Percentiles rank a stretch among this genome's conserved stretches.
Conservation (phyloP, 2,329 filamentous ascomycete genomes). For the Coniochaeta ligniaria region DNA sequence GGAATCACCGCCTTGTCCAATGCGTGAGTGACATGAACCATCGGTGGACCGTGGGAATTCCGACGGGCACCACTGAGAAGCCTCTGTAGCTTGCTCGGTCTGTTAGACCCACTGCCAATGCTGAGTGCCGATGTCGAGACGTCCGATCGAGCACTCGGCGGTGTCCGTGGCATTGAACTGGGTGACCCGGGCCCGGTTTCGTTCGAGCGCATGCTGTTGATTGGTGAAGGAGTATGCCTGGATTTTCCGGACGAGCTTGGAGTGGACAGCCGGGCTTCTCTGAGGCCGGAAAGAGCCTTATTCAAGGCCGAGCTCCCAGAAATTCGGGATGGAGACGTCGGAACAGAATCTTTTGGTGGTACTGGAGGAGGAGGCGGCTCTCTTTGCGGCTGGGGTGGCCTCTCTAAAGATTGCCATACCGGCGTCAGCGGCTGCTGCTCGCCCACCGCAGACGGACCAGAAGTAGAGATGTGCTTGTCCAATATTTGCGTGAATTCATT, state of each 20-base stretch:
- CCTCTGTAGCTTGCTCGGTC: slow-evolving; percentile 29
- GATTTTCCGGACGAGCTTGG: slow-evolving; percentile 7
- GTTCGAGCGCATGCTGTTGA: slow-evolving; percentile 9
- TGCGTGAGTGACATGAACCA: slow-evolving; percentile 24
- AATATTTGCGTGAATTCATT: slow-evolving; percentile 13
- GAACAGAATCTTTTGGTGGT: slow-evolving; percentile 24
- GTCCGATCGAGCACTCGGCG: slow-evolving; percentile 18
- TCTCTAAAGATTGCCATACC: not conserved
- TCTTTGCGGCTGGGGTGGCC: slow-evolving; percentile 5
- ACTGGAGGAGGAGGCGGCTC: slow-evolving; percentile 24
- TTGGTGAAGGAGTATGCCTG: slow-evolving; percentile 13
- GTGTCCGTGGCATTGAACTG: slow-evolving; percentile 17
- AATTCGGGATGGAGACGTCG: slow-evolving; percentile 3
- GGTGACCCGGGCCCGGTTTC: slow-evolving; percentile 13
- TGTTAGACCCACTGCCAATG: slow-evolving; percentile 26
- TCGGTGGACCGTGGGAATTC: slow-evolving; percentile 17
- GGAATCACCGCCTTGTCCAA: slow-evolving; percentile 23
- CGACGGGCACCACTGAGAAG: slow-evolving; percentile 27
- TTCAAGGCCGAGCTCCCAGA: not conserved
- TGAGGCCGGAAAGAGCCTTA: not conserved
- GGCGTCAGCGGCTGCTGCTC: slow-evolving; percentile 10
- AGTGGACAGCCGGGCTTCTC: not conserved
- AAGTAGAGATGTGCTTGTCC: slow-evolving; percentile 3
- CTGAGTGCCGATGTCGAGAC: slow-evolving; percentile 22
- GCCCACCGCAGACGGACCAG: not conserved